Percentiles rank a stretch among this genome's conserved stretches.
phyloP scores from a whole-genome alignment of 2,329 filamentous ascomycete species.

The Phoma herbarum region DNA sequence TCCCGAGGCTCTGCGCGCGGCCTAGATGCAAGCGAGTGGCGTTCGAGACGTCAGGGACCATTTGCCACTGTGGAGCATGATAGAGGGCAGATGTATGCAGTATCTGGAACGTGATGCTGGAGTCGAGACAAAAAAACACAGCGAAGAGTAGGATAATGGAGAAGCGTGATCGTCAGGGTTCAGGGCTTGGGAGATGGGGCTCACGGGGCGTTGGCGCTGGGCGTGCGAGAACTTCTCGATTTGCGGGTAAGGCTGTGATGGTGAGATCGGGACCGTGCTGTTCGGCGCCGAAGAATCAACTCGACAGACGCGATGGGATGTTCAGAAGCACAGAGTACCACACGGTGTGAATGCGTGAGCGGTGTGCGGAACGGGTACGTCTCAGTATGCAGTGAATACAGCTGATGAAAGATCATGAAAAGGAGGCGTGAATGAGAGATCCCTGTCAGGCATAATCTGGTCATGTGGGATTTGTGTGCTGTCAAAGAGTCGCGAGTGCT shows the following conservation, averaged over 20 bases:
- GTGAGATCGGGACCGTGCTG: conserved; percentile 16
- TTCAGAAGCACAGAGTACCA: neutral
- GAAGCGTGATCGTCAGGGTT: conserved; percentile 15
- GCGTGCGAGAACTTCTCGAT: conserved; percentile 9
- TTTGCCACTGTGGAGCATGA: conserved; percentile 20
- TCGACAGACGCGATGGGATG: conserved; percentile 1
- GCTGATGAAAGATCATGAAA: no score
- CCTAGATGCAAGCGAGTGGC: conserved; percentile 22
- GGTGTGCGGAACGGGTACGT: no score
- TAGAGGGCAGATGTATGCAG: neutral
- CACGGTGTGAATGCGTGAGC: neutral
- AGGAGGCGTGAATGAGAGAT: no score
- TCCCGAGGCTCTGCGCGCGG: conserved; percentile 12
- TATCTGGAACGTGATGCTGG: neutral
- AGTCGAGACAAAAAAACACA: conserved; percentile 4
- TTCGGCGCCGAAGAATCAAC: conserved; percentile 6
- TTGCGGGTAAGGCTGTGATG: conserved; percentile 16
- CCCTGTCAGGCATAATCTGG: no score
- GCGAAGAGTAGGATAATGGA: conserved; percentile 3
- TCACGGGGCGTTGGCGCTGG: conserved; percentile 19
- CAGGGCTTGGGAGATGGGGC: conserved; percentile 1
- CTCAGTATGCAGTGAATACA: no score
- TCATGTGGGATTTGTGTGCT: no score
- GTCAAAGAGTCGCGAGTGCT: no score
- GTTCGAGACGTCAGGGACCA: conserved; percentile 11